These are phyloP conservation scores for Yamadazyma epiphylla DNA, from an alignment of 1,139 yeast species.

Conservation along the genomic window DNA sequence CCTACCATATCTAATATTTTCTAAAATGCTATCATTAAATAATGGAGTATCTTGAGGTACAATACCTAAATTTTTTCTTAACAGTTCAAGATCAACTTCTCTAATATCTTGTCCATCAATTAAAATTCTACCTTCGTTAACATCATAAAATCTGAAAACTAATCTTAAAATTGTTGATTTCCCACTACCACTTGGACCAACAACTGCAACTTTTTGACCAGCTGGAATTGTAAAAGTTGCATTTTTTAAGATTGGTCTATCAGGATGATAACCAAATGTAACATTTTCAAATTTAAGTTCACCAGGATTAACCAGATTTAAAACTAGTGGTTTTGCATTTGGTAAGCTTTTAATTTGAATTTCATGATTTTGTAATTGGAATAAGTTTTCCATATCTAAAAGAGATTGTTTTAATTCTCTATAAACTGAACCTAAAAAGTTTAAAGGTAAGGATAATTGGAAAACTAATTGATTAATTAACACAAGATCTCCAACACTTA, in stretches of 20 bases:
- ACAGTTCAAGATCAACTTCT: slow-evolving; percentile 68
- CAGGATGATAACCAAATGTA: slow-evolving; percentile 86
- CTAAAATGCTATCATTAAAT: slow-evolving; percentile 85
- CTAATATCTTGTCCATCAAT: slow-evolving; percentile 90
- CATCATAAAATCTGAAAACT: slow-evolving; percentile 87
- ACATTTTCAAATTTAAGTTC: slow-evolving; percentile 89
- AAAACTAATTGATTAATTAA: slow-evolving; percentile 92
- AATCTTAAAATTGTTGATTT: slow-evolving; percentile 85
- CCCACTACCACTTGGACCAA: slow-evolving; percentile 95
- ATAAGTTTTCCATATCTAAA: slow-evolving; percentile 88
- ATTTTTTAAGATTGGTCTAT: slow-evolving; percentile 77
- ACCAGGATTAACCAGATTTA: slow-evolving; percentile 47
- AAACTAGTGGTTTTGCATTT: slow-evolving; percentile 55
- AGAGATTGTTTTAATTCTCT: slow-evolving; percentile 90
- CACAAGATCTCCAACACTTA: slow-evolving; percentile 96
- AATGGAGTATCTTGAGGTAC: slow-evolving; percentile 98
- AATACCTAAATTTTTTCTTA: slow-evolving; percentile 76
- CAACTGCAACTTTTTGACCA: slow-evolving; percentile 87
- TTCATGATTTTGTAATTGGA: slow-evolving; percentile 74
- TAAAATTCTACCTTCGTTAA: slow-evolving; percentile 68
- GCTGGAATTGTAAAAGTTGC: slow-evolving; percentile 86
- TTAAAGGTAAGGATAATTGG: slow-evolving; percentile 90
- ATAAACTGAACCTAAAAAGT: slow-evolving; percentile 91
- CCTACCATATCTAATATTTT: slow-evolving; percentile 85
- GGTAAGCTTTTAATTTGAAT: slow-evolving; percentile 61